Evolutionary conservation across 768 basidiomycete genomes (phyloP).

Genomic region (Leccinum arenicola): DNA sequence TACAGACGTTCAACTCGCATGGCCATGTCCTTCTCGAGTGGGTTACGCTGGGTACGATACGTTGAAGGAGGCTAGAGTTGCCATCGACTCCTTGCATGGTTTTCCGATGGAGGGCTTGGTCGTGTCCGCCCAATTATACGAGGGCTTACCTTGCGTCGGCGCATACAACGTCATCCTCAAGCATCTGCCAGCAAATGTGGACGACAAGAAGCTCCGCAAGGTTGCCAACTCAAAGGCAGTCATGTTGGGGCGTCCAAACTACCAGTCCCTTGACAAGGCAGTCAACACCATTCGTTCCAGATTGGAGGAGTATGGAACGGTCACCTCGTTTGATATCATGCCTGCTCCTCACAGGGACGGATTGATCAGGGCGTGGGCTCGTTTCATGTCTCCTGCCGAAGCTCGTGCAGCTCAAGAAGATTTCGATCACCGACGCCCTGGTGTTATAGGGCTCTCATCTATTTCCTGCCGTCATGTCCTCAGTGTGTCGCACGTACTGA

Average conservation of each 20-base stretch:
- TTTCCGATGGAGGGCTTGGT: constrained; percentile 37
- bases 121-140: constrained; percentile 49
- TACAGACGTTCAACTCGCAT: constrained; percentile 53
- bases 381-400: constrained; percentile 47
- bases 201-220: constrained; percentile 39
- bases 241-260: constrained; percentile 52
- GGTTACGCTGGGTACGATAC: constrained; percentile 65
- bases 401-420: constrained; percentile 50
- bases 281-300: constrained; percentile 35
- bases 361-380: constrained; percentile 51
- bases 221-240: constrained; percentile 49
- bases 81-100: constrained; percentile 42
- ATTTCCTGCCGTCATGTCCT: constrained; percentile 55
- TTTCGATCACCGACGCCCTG: constrained; percentile 47
- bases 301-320: constrained; percentile 38
- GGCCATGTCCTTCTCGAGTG: constrained; percentile 53
- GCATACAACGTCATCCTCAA: constrained; percentile 58
- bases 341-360: constrained; percentile 52
- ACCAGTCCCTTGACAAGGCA: constrained; percentile 33
- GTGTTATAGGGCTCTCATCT: constrained; percentile 42
- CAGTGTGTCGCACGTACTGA: constrained; percentile 47
- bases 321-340: constrained; percentile 43
- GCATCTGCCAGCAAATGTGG: constrained; percentile 47
- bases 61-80: constrained; percentile 46
- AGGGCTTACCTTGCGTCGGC: constrained; percentile 57